Conservation (phyloP, 345 rosid species). For the Laguncularia racemosa region DNA sequence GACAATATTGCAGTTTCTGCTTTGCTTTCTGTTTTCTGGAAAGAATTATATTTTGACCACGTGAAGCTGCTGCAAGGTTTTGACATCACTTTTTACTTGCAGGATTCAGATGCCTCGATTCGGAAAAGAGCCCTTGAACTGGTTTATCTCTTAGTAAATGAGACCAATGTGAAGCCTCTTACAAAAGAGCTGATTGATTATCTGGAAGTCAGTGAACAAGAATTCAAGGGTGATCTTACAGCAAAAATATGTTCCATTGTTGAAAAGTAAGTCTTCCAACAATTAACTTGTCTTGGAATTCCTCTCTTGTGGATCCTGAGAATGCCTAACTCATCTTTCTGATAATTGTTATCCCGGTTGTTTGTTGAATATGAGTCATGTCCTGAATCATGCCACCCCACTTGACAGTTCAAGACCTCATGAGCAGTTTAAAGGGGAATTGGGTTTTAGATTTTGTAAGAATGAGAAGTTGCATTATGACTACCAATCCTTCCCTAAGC, state of each 20-base stretch:
- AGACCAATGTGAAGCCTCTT: conserved; percentile 80
- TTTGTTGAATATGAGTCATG: too few species aligned
- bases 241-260: conserved; percentile 95
- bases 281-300: too few species aligned
- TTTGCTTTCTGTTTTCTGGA: conserved; percentile 7
- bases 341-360: too few species aligned
- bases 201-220: conserved; percentile 95
- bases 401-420: too few species aligned
- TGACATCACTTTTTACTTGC: conserved; percentile 29
- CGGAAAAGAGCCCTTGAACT: conserved; percentile 97
- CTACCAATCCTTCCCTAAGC: too few species aligned
- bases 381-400: too few species aligned
- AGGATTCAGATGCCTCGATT: conserved; percentile 99
- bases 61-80: conserved; percentile 5
- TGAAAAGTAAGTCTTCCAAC: conserved; percentile 65
- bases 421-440: too few species aligned
- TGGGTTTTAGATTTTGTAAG: too few species aligned
- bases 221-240: conserved; percentile 95
- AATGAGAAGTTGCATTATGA: too few species aligned
- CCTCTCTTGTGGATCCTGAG: conserved; percentile 5
- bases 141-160: conserved; percentile 77
- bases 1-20: background rate
- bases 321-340: too few species aligned
- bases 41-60: conserved; percentile 1
- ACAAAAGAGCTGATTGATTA: conserved; percentile 90